Evolutionary conservation across 2,329 filamentous ascomycete species (phyloP), one percentile per base, ranked within the genome.

Genomic region (Sarocladium brachiariae): DNA sequence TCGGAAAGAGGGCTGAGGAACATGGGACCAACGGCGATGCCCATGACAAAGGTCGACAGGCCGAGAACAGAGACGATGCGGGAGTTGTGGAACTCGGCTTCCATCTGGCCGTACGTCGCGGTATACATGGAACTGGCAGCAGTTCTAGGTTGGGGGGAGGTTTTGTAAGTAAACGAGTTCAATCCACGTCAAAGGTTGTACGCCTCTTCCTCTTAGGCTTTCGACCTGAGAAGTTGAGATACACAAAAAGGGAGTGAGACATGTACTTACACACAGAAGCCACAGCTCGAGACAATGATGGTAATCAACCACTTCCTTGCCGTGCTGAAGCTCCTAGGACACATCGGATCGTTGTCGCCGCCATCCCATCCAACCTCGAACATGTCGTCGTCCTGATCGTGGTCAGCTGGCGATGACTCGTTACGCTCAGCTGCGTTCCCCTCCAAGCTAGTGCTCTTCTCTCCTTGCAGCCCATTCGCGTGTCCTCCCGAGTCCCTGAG

Each of bases 81-180:
- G 0, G 86, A 86, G 58, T 79, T 78, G 56, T 79, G 70, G 59
- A 96, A 95, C 53, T 95, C 87, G 23, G 73, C 69, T 55, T 84
- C 81, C 67, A 96, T 81, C 65, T 35, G 86, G 16, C 61, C 63
- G 65, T 96, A 96, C 0, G 87, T 93, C 11, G 81, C 81, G 1
- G 89, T 92, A 67, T 96, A 96, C 59, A 95, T 82, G n/a, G 89
- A 93, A 45, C 86, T 91, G 1, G 87, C 81, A 63, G 85, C 89
- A 8, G 90, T 95, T 50, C 86, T 90, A 59, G 49, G 19, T n/a
- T n/a, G n/a, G n/a, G n/a, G n/a, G n/a, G n/a, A n/a, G n/a, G n/a
- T n/a, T n/a, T n/a, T n/a, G n/a, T n/a, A n/a, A 25, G 23, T 7
- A n/a, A 9, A 23, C 21, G 23, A 43, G 39, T 43, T 18, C 7